These are phyloP conservation scores for Lachnellula occidentalis DNA, from an alignment of 2,329 filamentous ascomycete species.

Conservation along the genomic window DNA sequence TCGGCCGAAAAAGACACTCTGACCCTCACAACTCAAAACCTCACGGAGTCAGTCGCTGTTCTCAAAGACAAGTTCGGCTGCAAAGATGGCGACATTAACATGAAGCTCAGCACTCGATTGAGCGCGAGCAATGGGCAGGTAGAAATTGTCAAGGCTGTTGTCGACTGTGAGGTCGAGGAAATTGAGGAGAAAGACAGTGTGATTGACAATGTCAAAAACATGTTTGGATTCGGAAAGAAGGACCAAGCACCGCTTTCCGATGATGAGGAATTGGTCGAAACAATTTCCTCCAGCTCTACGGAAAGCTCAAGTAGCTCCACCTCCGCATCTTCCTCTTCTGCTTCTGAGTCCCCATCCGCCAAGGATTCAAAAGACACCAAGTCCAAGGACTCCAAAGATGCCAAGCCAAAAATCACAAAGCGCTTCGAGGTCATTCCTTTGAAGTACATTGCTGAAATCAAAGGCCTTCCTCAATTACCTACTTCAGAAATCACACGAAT, in stretches of 20 bases:
- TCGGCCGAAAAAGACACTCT: conserved; percentile 56
- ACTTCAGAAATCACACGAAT: conserved; percentile 27
- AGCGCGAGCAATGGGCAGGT: conserved; percentile 71
- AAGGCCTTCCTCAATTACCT: conserved; percentile 26
- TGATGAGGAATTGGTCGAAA: conserved; percentile 38
- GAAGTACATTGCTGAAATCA: conserved; percentile 24
- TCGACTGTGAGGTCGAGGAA: conserved; percentile 79
- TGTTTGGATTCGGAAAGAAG: conserved; percentile 91
- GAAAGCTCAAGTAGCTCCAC: conserved; percentile 36
- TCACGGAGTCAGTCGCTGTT: conserved; percentile 75
- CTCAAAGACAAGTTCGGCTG: conserved; percentile 73
- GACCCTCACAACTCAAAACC: conserved; percentile 70
- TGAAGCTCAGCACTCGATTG: conserved; percentile 73
- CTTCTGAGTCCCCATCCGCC: conserved; percentile 26
- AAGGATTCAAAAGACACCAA: conserved; percentile 22
- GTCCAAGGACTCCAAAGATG: conserved; percentile 19
- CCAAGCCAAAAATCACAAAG: conserved; percentile 23
- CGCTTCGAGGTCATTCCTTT: conserved; percentile 29
- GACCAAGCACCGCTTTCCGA: conserved; percentile 68
- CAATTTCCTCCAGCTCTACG: background rate
- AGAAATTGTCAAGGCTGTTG: conserved; percentile 66
- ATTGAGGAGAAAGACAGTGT: conserved; percentile 69
- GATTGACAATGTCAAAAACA: conserved; percentile 90
- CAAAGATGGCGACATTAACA: conserved; percentile 67
- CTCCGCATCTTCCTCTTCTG: conserved; percentile 46